phyloP scores from a whole-genome alignment of 441 rosid species.

The Pelargonium cotyledonis region DNA sequence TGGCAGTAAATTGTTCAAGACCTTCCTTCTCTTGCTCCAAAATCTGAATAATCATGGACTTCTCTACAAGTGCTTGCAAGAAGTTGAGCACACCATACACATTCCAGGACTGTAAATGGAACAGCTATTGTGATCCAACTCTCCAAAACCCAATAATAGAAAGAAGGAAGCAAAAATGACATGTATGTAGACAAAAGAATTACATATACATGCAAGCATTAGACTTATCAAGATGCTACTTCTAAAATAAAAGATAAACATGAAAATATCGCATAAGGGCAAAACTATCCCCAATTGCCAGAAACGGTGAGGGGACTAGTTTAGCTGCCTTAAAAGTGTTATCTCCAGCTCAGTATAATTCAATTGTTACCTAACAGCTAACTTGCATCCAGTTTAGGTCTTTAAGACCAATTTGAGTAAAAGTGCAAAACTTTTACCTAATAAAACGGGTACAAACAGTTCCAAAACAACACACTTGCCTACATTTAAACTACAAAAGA shows the following conservation, averaged over 20 bases:
- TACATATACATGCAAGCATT: background rate
- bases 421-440: too few species aligned
- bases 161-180: too few species aligned
- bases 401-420: too few species aligned
- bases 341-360: background rate
- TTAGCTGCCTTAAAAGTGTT: background rate
- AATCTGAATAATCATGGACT: conserved; percentile 73
- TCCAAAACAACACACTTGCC: too few species aligned
- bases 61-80: conserved; percentile 96
- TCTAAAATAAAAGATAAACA: too few species aligned
- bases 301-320: background rate
- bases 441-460: too few species aligned
- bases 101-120: conserved; percentile 72
- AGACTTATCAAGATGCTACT: background rate
- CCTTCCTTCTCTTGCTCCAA: conserved; percentile 89
- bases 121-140: too few species aligned
- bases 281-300: background rate
- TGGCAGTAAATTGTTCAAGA: conserved; percentile 86
- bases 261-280: too few species aligned
- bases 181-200: background rate
- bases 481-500: too few species aligned
- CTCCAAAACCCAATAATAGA: too few species aligned
- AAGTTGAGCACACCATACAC: conserved; percentile 95
- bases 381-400: background rate
- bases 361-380: background rate